Evolutionary conservation across 2,329 filamentous ascomycete species (phyloP).

Genomic region (Trichoderma citrinoviride): DNA sequence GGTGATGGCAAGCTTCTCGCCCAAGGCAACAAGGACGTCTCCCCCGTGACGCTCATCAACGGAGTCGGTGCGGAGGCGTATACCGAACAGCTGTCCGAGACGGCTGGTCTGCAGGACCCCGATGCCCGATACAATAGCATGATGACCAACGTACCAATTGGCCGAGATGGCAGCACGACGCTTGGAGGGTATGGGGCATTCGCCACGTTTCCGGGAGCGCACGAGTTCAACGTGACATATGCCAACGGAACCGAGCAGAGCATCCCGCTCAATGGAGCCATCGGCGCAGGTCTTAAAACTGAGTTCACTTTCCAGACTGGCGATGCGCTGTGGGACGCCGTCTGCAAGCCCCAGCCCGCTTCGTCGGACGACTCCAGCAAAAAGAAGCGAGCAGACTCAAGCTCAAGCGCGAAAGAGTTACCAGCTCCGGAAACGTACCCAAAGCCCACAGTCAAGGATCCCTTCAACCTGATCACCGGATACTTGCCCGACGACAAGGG

Average conservation of each 20-base stretch:
- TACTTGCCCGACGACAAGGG: neutral
- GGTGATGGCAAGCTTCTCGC: neutral
- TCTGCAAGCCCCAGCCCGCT: neutral
- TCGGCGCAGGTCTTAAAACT: neutral
- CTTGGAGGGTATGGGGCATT: neutral
- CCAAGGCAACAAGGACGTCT: constrained; percentile 9
- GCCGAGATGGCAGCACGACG: neutral
- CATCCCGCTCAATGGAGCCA: neutral
- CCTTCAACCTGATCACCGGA: neutral
- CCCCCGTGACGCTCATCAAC: constrained; percentile 24
- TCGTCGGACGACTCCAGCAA: neutral
- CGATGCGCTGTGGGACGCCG: neutral
- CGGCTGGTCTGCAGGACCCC: constrained; percentile 23
- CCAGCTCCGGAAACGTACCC: constrained; percentile 6
- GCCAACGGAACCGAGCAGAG: neutral
- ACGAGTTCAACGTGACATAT: constrained; percentile 10
- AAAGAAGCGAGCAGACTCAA: neutral
- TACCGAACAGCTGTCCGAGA: constrained; percentile 14
- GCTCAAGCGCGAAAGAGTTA: too few species aligned
- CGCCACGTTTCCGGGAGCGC: neutral
- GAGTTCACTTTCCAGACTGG: neutral
- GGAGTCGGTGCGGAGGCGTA: constrained; percentile 22
- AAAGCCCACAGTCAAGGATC: constrained; percentile 3
- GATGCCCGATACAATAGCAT: constrained; percentile 23
- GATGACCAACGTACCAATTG: neutral